Conservation (phyloP, 768 basidiomycete genomes). For the Tephrocybe rancida region DNA sequence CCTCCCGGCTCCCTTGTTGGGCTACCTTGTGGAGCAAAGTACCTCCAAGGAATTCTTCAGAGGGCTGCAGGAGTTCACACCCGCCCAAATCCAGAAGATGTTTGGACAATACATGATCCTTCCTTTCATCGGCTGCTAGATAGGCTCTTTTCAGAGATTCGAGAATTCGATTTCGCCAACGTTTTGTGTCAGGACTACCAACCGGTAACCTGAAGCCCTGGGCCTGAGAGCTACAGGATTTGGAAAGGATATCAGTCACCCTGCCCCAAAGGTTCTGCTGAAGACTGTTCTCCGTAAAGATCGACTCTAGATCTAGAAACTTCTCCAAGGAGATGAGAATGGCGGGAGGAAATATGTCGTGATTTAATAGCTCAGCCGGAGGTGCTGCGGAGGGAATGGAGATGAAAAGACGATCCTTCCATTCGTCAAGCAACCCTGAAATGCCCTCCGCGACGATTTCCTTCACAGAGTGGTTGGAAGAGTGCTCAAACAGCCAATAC, state of each 20-base stretch:
- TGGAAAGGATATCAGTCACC: background rate
- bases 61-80: background rate
- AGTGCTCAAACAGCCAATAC: background rate
- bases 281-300: background rate
- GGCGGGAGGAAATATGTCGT: background rate
- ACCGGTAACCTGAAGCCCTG: background rate
- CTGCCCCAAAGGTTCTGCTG: background rate
- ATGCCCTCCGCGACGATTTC: background rate
- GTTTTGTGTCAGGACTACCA: background rate
- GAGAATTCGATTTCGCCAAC: background rate
- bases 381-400: background rate
- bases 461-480: background rate
- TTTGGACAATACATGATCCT: background rate
- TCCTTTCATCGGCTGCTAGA: background rate
- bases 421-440: background rate
- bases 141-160: background rate
- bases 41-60: background rate
- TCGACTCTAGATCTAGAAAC: background rate
- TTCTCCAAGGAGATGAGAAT: background rate
- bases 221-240: background rate
- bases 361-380: background rate
- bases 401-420: background rate
- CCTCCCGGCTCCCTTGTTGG: background rate
- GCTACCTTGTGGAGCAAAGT: background rate
- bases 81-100: background rate